A percentile compares a stretch with the other conserved stretches of the same genome.
phyloP scores from a whole-genome alignment of 2,329 filamentous ascomycete species.

The Colletotrichum sp. region DNA sequence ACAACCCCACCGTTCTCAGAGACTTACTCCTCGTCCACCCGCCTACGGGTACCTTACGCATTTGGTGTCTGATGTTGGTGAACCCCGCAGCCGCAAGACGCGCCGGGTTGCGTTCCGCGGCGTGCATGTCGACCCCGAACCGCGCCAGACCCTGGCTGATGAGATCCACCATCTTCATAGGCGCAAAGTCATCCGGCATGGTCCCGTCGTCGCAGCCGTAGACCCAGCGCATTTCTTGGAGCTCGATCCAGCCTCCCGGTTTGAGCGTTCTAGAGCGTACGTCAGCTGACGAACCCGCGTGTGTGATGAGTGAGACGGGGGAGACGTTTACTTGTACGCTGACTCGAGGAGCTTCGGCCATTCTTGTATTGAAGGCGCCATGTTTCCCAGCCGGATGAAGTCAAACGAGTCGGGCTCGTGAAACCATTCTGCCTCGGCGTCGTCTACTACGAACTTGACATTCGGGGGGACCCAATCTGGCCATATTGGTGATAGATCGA shows the following conservation, averaged over 20 bases:
- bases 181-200: constrained; percentile 39
- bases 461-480: constrained; percentile 71
- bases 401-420: constrained; percentile 51
- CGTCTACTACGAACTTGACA: constrained; percentile 76
- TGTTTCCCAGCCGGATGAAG: constrained; percentile 64
- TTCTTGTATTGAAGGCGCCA: constrained; percentile 46
- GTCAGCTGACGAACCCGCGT: constrained; percentile 43
- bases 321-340: constrained; percentile 57
- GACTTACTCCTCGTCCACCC: constrained; percentile 54
- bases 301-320: constrained; percentile 45
- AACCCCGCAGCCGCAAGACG: constrained; percentile 56
- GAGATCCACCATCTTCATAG: background rate
- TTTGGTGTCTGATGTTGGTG: constrained; percentile 54
- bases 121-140: constrained; percentile 45
- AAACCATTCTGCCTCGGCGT: constrained; percentile 54
- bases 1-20: constrained; percentile 48
- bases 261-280: constrained; percentile 47
- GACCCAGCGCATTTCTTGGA: constrained; percentile 49
- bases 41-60: constrained; percentile 60
- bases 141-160: constrained; percentile 28
- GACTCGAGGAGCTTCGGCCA: constrained; percentile 60
- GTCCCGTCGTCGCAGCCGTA: constrained; percentile 53
- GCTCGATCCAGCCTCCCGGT: constrained; percentile 61
- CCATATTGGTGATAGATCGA: constrained; percentile 72
- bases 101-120: constrained; percentile 39